Percentiles rank a stretch among this genome's conserved stretches.
phyloP scores from a whole-genome alignment of 768 basidiomycete genomes.

The Pholiota conissans region DNA sequence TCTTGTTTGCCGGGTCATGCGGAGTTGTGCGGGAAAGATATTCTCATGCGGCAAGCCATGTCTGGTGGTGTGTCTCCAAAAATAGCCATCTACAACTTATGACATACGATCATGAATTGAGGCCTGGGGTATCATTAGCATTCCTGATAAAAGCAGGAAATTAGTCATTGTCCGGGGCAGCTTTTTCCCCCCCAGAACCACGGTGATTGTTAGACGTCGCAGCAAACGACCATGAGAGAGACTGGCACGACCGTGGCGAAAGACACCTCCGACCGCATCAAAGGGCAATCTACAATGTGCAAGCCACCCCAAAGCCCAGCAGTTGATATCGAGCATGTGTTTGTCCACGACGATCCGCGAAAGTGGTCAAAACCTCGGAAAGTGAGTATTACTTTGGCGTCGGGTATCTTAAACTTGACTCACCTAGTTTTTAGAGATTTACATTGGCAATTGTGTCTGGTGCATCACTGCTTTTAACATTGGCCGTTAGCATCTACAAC shows the following conservation, averaged over 20 bases:
- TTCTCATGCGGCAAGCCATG: neutral
- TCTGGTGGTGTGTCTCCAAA: neutral
- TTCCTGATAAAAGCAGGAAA: neutral
- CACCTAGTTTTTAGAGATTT: slow-evolving; percentile 1
- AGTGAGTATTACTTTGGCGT: neutral
- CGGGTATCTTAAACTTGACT: neutral
- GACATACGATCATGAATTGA: neutral
- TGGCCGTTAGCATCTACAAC: slow-evolving; percentile 12
- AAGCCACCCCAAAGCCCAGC: neutral
- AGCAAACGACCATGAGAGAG: neutral
- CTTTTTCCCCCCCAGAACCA: neutral
- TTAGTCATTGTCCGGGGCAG: neutral
- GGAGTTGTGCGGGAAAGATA: neutral
- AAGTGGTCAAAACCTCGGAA: slow-evolving; percentile 8
- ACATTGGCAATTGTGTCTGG: slow-evolving; percentile 10
- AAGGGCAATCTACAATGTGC: neutral
- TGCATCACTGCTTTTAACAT: slow-evolving; percentile 8
- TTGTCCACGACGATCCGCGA: slow-evolving; percentile 8
- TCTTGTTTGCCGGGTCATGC: neutral
- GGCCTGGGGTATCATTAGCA: neutral
- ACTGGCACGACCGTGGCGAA: neutral
- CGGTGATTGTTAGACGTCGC: neutral
- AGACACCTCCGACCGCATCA: neutral
- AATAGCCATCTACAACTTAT: neutral
- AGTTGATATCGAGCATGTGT: slow-evolving; percentile 4